Base-by-base conservation (phyloP, 169 alveolate genomes). In the Babesia microti region DNA sequence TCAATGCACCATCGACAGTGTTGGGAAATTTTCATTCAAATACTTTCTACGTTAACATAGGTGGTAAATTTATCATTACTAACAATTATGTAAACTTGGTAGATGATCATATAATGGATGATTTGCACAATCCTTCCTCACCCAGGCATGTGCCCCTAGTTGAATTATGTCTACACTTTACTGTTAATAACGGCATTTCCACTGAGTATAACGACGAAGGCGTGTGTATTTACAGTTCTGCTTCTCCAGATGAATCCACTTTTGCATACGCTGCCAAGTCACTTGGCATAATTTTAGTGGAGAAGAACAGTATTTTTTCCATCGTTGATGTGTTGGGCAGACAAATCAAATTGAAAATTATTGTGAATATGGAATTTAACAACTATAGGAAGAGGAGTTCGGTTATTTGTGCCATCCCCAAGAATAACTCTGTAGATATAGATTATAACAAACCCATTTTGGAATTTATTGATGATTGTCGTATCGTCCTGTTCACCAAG, bases 401-500 rank as follows among this genome's bases (percentile, higher is more conserved):
- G 19, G 67, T 78, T 7, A 65, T 82, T 28, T 66, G 69, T 36
- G 66, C 84, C 23, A 68, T 81, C 52, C 87, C 84, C 2, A 41
- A 47, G 58, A 27, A 42, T 15, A 42, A 58, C 30, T 2, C 26
- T 2, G 28, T 54, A 6, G n/a, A 50, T 19, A 21, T 48, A 26
- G 47, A 71, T 21, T 46, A 26, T 22, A 36, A 29, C 49, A 12
- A 1, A 26, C 6, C 18, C 40, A 35, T n/a, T 12, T 19, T 12
- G 27, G 48, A 17, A n/a, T n/a, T 17, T 7, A 34, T 11, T 0
- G 9, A 4, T 18, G 23, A 26, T 48, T 61, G 41, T 55, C 52
- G 53, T 36, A 63, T 80, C 11, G 66, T 76, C 44, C 65, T 89
- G 12, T 81, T 81, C 54, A 68, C 85, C 23, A 91, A 93, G 60